Evolutionary conservation across 208 protist species (phyloP).

Genomic region (Trypanosoma cruzi): DNA sequence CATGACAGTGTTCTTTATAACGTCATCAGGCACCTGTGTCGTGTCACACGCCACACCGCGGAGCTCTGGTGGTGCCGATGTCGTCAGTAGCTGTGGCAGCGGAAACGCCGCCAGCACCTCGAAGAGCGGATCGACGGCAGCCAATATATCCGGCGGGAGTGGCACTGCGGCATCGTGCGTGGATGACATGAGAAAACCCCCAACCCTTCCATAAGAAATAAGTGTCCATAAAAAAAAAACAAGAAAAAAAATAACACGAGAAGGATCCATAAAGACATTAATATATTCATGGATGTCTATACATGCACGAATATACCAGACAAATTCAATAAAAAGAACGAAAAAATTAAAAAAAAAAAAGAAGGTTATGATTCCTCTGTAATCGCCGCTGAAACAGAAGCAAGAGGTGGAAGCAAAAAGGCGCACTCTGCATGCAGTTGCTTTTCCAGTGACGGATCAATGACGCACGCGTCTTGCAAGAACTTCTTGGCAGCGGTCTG

Average conservation of each 20-base stretch:
- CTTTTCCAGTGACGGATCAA: conserved; percentile 14
- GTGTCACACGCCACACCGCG: neutral
- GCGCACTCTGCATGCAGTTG: conserved; percentile 8
- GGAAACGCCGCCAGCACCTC: conserved; percentile 30
- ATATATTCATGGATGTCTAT: too few species aligned
- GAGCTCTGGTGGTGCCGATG: neutral
- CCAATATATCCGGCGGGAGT: conserved; percentile 19
- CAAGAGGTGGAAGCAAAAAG: conserved; percentile 3
- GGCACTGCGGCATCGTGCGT: conserved; percentile 6
- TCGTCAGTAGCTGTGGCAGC: conserved; percentile 21
- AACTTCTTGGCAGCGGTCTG: conserved; percentile 35
- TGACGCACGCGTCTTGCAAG: conserved; percentile 8
- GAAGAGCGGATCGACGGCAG: conserved; percentile 20
- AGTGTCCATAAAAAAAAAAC: conserved; percentile 14
- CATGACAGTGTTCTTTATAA: neutral
- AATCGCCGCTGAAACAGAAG: neutral
- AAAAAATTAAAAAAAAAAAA: conserved; percentile 5
- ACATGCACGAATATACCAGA: too few species aligned
- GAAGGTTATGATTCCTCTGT: neutral
- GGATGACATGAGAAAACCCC: conserved; percentile 12
- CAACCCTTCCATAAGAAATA: conserved; percentile 2
- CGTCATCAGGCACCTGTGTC: neutral
- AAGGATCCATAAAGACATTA: too few species aligned
- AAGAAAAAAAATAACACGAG: too few species aligned
- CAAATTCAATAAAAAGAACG: conserved; percentile 12